A percentile compares a stretch with the other conserved stretches of the same genome.
Evolutionary conservation across 1,284 basidiomycete genomes (phyloP).

Genomic region (Gomphus bonarii): DNA sequence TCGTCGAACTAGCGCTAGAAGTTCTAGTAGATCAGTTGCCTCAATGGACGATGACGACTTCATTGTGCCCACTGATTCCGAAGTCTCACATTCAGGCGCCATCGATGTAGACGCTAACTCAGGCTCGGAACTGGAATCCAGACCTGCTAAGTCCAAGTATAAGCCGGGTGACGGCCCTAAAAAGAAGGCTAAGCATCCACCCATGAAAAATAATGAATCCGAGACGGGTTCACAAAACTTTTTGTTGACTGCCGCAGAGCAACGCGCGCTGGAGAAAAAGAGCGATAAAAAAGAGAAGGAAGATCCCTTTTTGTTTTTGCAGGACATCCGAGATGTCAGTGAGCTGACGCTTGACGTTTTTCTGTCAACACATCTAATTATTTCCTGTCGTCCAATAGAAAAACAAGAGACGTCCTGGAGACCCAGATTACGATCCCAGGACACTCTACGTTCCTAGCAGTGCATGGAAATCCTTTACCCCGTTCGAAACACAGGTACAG

Average conservation of each 20-base stretch:
- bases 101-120: conserved; percentile 22
- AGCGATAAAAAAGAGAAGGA: conserved; percentile 76
- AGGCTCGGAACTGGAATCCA: conserved; percentile 19
- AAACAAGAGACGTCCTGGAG: conserved; percentile 69
- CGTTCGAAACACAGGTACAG: conserved; percentile 84
- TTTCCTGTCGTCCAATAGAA: conserved; percentile 40
- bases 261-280: conserved; percentile 66
- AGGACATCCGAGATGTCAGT: conserved; percentile 65
- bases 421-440: conserved; percentile 88
- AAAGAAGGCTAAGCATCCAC: conserved; percentile 22
- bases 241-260: conserved; percentile 84
- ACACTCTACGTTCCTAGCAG: conserved; percentile 77
- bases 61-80: conserved; percentile 49
- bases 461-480: conserved; percentile 82
- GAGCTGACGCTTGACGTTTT: not conserved
- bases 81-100: conserved; percentile 34
- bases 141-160: conserved; percentile 25
- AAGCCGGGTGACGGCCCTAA: conserved; percentile 20
- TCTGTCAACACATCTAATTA: not conserved
- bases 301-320: conserved; percentile 75
- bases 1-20: conserved; percentile 24
- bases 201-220: conserved; percentile 21
- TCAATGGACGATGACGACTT: conserved; percentile 56
- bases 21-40: conserved; percentile 20
- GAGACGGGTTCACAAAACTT: conserved; percentile 16